Evolutionary conservation across 2,329 filamentous ascomycete species (phyloP), one percentile per base, ranked within the genome.

Genomic region (Sarocladium brachiariae): DNA sequence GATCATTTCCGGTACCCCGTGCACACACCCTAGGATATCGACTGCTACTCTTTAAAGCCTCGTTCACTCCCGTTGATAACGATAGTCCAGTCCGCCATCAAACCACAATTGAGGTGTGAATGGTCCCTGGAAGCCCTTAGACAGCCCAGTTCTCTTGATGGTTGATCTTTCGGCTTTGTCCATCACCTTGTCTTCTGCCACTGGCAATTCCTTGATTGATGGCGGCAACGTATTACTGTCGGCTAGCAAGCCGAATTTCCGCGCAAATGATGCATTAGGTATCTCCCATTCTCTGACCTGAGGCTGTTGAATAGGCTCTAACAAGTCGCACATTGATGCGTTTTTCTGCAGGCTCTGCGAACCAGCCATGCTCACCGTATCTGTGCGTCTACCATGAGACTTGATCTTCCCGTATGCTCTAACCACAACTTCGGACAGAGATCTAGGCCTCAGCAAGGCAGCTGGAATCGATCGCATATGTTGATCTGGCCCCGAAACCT

Each of bases 71-170:
- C 34, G 45, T 30, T 53, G 62, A 65, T 67, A 72, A 43, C 64
- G 61, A 51, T 69, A 71, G 51, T 74, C 71, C 35, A 73, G 60
- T 1, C 71, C 69, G 16, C 71, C 66, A 53, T 74, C 71, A 41
- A 71, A 72, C 48, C 70, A 70, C 19, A 74, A 62, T 49, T 73
- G 67, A 11, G 71, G 69, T 1, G 70, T 74, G 23, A 74, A 71
- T 0, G 71, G 71, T 2, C 69, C 70, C 3, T 63, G 63, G 51
- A 72, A 71, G 31, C 58, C 60, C 63, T 62, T 64, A 2, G 60
- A 50, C 34, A 57, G 58, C 19, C 67, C 27, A 8, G 64, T 45
- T 9, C 60, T 65, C 24, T 55, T 54, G 34, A 55, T 55, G 24
- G 57, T 58, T 18, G 62, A 60, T 50, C 63, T 58, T 14, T 61